Evolutionary conservation across 2,329 filamentous ascomycete genomes (phyloP), one percentile per base, ranked within the genome.

Genomic region (Diaporthe sp.): DNA sequence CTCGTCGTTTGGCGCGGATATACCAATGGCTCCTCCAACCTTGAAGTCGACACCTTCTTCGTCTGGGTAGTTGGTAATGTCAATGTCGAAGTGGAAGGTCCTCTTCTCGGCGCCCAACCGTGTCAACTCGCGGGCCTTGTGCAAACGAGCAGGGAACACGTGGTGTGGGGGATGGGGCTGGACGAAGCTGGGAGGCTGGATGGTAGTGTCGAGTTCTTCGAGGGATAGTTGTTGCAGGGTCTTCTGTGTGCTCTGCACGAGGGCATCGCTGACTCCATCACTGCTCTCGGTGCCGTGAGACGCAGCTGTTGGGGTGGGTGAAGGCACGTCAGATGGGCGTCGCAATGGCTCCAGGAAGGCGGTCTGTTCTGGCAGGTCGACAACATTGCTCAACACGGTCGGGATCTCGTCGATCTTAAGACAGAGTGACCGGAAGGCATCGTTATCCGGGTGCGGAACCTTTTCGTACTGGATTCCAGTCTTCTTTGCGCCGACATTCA

Each of bases 31-130:
- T 72, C 97, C 97, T 74, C 97, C 97, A 25, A 99, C 97, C 82
- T 96, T 96, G 88, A 98, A 99, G 81, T 98, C 97, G 7, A 96
- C 92, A 67, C 90, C 89, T 71, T 94, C 93, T 85, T 97, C 95
- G 28, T 91, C 90, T 0, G 97, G 83, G 80, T 99, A 99, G 82
- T 98, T 93, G 66, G 96, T 98, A 67, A 99, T 93, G 80, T 99
- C 97, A 58, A 99, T 91, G 80, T 98, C 97, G 80, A 98, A 98
- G 84, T 99, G 97, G 83, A 96, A 98, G 0, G 97, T 99, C 76
- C 96, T 91, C 90, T 99, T 99, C 87, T 98, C 95, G 7, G 97
- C 97, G 30, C 96, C 96, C 33, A 91, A 88, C 82, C 91, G 93
- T 17, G 97, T 99, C 81, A 99, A 86, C 84, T 98, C 95, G 73